A percentile compares a stretch with the other conserved stretches of the same genome.
Conservation (phyloP, 371 early-diverging fungal species). For the Lichtheimia corymbifera region DNA sequence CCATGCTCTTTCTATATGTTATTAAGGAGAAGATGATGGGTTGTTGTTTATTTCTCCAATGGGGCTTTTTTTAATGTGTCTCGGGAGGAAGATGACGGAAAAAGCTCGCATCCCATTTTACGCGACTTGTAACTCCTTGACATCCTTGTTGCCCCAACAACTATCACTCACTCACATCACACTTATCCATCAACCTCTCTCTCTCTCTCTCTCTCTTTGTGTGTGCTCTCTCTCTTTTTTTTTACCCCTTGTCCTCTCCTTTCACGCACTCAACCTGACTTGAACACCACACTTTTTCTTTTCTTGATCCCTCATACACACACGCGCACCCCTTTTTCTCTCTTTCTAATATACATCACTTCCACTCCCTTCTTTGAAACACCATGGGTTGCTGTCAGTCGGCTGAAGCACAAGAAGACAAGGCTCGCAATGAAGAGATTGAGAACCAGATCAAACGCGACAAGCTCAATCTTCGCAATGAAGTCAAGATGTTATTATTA, state of each 20-base stretch:
- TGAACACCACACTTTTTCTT: neutral
- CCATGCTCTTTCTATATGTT: too few species aligned
- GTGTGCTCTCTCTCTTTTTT: neutral
- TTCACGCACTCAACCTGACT: neutral
- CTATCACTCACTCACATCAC: neutral
- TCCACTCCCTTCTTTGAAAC: neutral
- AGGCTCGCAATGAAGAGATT: constrained; percentile 84
- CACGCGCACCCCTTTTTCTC: neutral
- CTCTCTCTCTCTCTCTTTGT: neutral
- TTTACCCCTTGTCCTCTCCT: constrained; percentile 1
- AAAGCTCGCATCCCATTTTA: too few species aligned
- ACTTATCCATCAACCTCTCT: neutral
- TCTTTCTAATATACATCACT: constrained; percentile 1
- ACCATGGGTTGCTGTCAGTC: constrained; percentile 91
- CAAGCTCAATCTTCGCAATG: constrained; percentile 76
- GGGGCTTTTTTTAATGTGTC: too few species aligned
- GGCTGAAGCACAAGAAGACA: constrained; percentile 80
- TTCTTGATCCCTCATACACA: neutral
- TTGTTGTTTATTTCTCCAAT: too few species aligned
- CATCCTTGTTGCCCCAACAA: neutral
- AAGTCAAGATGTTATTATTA: constrained; percentile 94
- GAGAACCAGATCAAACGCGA: constrained; percentile 87
- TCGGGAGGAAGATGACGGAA: too few species aligned
- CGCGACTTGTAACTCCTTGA: too few species aligned
- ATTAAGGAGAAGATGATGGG: too few species aligned